Base-by-base conservation (phyloP, 2,329 filamentous ascomycete species). In the Talaromyces sp. region DNA sequence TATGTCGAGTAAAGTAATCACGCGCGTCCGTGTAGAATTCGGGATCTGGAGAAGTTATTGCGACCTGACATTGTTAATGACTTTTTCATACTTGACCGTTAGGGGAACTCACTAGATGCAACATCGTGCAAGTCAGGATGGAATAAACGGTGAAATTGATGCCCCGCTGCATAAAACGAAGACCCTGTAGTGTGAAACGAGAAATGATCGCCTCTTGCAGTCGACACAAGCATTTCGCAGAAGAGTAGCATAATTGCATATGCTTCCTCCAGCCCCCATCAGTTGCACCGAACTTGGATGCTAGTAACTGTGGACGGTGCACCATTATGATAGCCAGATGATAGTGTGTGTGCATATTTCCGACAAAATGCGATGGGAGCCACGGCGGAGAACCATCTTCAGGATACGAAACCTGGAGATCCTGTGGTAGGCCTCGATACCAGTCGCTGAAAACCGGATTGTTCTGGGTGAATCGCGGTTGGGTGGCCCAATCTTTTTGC, bases 121-220 rank as follows among this genome's bases (percentile, higher is more conserved):
- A 84, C 77, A 97, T 93, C 25, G 93, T 93, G 79, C 93, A 96
- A 0, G 92, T 95, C 52, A 98, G 80, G 28, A 96, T 87, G 62
- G 88, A 87, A 72, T 98, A 98, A n/a, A 98, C 92, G 5, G 91
- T 92, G 71, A 96, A 98, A 76, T 93, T 96, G 73, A 96, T 92
- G 42, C 93, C 93, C 67, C 93, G 85, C 71, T 93, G 89, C 93
- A 97, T 97, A 77, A 89, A 96, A 69, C 95, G 83, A 16, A 98
- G 81, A 0, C 93, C 93, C 16, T 85, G 85, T 64, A 96, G 80
- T 2, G 92, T 91, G 74, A 88, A 96, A 0, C 85, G 84, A 60
- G 88, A 84, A 63, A 96, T 72, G 39, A 96, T 86, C 1, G 88
- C 88, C 76, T 98, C 93, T 72, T 97, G 92, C 5, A 97, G 77